A percentile compares a stretch with the other conserved stretches of the same genome.
phyloP scores from a whole-genome alignment of 331 rosid genomes.

The Dryas integrifolia region DNA sequence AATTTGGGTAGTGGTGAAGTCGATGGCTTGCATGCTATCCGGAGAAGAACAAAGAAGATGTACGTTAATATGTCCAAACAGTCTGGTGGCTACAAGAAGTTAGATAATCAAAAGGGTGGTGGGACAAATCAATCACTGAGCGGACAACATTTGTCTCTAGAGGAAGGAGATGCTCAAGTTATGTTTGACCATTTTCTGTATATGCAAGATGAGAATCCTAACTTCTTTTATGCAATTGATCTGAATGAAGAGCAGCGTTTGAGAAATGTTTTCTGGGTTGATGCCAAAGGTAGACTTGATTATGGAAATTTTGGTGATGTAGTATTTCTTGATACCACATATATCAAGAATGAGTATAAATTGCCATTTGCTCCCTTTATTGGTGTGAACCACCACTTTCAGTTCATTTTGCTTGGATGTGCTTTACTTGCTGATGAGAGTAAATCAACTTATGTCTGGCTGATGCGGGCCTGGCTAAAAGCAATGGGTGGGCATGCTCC shows the following conservation, averaged over 20 bases:
- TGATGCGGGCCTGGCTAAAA: conserved; percentile 44
- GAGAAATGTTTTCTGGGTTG: conserved; percentile 47
- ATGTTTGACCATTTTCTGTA: conserved; percentile 38
- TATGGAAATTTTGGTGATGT: conserved; percentile 42
- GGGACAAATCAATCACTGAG: conserved; percentile 23
- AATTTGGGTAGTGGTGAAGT: conserved; percentile 21
- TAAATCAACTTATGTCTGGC: conserved; percentile 41
- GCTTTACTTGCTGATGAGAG: conserved; percentile 45
- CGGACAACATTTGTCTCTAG: conserved; percentile 28
- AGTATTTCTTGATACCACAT: conserved; percentile 39
- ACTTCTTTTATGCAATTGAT: conserved; percentile 45
- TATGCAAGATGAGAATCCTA: conserved; percentile 48
- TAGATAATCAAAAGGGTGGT: conserved; percentile 26
- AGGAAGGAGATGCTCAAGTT: conserved; percentile 38
- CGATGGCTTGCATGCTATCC: conserved; percentile 31
- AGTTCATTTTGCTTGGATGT: conserved; percentile 43
- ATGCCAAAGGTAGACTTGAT: conserved; percentile 47
- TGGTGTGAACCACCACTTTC: conserved; percentile 46
- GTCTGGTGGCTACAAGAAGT: conserved; percentile 28
- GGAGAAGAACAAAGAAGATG: conserved; percentile 40
- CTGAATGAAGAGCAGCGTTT: conserved; percentile 42
- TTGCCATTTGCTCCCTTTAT: conserved; percentile 43
- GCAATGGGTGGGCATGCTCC: conserved; percentile 47
- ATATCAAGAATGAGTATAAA: conserved; percentile 40
- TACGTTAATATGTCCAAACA: conserved; percentile 30